phyloP scores from a whole-genome alignment of 345 rosid genomes.

The Populus deltoides region DNA sequence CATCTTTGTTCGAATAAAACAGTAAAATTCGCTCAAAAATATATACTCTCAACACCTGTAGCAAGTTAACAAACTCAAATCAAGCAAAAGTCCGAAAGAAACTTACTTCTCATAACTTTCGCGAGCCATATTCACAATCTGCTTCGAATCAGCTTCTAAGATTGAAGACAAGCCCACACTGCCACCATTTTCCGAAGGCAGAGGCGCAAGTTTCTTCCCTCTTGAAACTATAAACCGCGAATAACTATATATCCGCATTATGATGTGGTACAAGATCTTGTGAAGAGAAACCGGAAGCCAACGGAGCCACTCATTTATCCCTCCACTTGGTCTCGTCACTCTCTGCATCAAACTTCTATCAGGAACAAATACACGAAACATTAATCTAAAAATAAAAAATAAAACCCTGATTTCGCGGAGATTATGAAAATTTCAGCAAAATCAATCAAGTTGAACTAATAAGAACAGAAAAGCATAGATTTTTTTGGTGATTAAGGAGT shows the following conservation, averaged over 20 bases:
- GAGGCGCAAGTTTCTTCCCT: conserved; percentile 33
- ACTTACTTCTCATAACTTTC: conserved; percentile 75
- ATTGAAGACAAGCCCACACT: conserved; percentile 62
- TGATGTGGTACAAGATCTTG: conserved; percentile 54
- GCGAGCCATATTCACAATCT: conserved; percentile 70
- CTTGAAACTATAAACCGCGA: conserved; percentile 38
- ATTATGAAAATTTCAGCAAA: too few relatives aligned
- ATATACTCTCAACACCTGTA: neutral
- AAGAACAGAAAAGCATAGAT: neutral
- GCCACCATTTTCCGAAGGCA: conserved; percentile 53
- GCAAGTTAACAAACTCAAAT: neutral
- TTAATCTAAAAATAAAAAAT: neutral
- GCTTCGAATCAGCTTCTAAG: conserved; percentile 79
- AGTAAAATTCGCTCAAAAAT: neutral
- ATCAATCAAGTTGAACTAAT: neutral
- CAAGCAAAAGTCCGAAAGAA: neutral
- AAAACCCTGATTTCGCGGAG: neutral
- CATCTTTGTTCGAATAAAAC: neutral
- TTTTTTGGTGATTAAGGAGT: neutral
- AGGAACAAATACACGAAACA: neutral
- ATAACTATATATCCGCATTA: conserved; percentile 53
- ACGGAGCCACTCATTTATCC: conserved; percentile 83
- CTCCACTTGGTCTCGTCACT: conserved; percentile 93
- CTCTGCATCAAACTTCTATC: conserved; percentile 41
- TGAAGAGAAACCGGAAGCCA: conserved; percentile 91